Conservation (phyloP, 2,329 filamentous ascomycete species). For the Talaromyces sp. region DNA sequence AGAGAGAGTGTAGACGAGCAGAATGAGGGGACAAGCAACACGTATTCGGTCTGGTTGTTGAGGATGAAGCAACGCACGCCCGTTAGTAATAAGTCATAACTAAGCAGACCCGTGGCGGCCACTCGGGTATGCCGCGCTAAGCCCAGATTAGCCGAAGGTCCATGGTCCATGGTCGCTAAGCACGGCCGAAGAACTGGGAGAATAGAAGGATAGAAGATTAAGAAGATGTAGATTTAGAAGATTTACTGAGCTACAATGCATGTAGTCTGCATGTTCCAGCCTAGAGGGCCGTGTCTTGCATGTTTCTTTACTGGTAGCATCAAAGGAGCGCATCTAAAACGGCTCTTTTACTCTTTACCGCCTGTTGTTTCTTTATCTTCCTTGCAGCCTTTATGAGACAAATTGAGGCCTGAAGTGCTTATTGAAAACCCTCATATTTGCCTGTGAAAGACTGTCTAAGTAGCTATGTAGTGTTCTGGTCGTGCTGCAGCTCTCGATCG, state of each 20-base stretch:
- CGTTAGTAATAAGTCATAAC: slow-evolving; percentile 1
- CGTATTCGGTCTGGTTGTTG: background rate
- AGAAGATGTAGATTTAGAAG: too few relatives aligned
- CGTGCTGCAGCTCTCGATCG: background rate
- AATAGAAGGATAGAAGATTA: background rate
- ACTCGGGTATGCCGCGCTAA: slow-evolving; percentile 13
- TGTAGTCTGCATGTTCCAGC: background rate
- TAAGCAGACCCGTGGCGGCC: slow-evolving; percentile 7
- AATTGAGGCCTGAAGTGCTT: background rate
- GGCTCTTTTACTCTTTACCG: background rate
- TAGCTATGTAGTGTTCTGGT: background rate
- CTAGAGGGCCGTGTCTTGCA: background rate
- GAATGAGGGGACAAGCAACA: slow-evolving; percentile 3
- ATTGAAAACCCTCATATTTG: too few relatives aligned
- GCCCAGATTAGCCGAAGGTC: slow-evolving; percentile 1
- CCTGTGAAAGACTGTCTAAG: background rate
- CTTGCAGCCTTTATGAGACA: background rate
- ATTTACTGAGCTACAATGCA: background rate
- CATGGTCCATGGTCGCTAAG: background rate
- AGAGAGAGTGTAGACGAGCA: background rate
- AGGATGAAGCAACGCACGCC: slow-evolving; percentile 11
- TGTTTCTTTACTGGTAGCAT: background rate
- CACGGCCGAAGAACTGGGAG: background rate
- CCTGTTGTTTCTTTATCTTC: background rate
- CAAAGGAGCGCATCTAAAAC: background rate